Base-by-base conservation (phyloP, 345 rosid genomes). In the Corchorus capsularis region DNA sequence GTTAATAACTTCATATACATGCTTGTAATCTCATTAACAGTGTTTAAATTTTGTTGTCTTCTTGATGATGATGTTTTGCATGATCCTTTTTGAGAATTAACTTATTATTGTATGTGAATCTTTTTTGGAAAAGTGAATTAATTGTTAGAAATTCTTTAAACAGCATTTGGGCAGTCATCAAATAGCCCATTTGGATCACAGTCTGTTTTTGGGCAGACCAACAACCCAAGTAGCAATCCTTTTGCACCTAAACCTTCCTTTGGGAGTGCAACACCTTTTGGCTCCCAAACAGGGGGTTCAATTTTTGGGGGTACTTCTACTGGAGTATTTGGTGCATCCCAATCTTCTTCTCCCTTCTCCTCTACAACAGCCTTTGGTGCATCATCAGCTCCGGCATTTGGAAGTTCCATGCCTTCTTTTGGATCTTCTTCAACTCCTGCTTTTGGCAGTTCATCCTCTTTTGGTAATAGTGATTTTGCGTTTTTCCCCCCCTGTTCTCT, bases 241-340 rank as follows among this genome's bases (percentile, higher is more conserved):
- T 94, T 92, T 84, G 91, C 90, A 39, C 82, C 93, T 46, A 89
- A 89, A 69, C 93, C 98, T 19, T 69, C 72, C 32, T 91, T 88
- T 71, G 91, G 94, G 45, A 80, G 85, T 69, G 77, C 93, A 75
- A 74, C 84, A 43, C 91, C 95, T 67, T 96, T 96, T 74, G 97
- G 92, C 1, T 78, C 95, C 37, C 98, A 93, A 75, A 87, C 94
- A 0, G 94, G 94, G 63, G 80, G 88, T 75, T 87, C 99, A 53
- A 66, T 91, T 20, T 91, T 96, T 75, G 99, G 98, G 50, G 93
- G 94, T 27, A 89, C 96, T 79, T 87, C 98, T 63, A 93, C 97
- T 7, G 97, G 98, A 37, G 88, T 90, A 79, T 93, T 96, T 87
- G 97, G 97, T 62, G 77, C 88, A 34, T 34, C 93, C 47, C 94